Base-by-base conservation (phyloP, 2,329 filamentous ascomycete species). In the Tolypocladium guangdongense region DNA sequence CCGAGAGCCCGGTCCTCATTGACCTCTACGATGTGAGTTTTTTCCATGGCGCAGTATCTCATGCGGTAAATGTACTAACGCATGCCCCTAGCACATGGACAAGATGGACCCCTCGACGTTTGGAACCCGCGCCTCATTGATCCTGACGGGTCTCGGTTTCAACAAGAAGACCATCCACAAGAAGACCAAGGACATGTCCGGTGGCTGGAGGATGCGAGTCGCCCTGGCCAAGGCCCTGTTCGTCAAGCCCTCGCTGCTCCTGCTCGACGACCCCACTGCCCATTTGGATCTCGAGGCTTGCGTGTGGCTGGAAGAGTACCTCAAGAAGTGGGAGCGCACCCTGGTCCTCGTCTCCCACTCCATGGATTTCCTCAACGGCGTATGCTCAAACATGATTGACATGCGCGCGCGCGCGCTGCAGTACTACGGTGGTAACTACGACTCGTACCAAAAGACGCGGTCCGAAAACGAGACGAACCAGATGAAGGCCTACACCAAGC, bases 131-230 rank as follows among this genome's bases (percentile, higher is more conserved):
- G 93, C 93, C 57, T 96, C 92, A 53, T 85, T 96, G 61, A 99
- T 99, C 70, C 75, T 99, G 63, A 99, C 93, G 53, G 93, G 93
- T 90, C 87, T 99, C 55, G 93, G 93, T 61, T 99, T 99, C 84
- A 96, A 99, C 85, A 97, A 97, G 80, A 76, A 74, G 63, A 99
- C 95, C 54, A 97, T 99, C 68, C 78, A 95, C 74, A 99, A 99
- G 83, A 96, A 95, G 84, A 99, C 95, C 65, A 99, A 97, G 83
- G 95, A 99, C 72, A 99, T 99, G 95, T 99, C 93, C 61, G 93
- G 93, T 89, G 93, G 93, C 64, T 99, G 93, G 93, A 86, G 92
- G 80, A 99, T 99, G 93, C 90, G 95, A 82, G 93, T 99, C 55
- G 93, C 93, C 54, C 85, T 99, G 57, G 93, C 82, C 69, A 96